Evolutionary conservation across 139 green algal genomes (phyloP).

Genomic region (Diplosphaera chodatii): DNA sequence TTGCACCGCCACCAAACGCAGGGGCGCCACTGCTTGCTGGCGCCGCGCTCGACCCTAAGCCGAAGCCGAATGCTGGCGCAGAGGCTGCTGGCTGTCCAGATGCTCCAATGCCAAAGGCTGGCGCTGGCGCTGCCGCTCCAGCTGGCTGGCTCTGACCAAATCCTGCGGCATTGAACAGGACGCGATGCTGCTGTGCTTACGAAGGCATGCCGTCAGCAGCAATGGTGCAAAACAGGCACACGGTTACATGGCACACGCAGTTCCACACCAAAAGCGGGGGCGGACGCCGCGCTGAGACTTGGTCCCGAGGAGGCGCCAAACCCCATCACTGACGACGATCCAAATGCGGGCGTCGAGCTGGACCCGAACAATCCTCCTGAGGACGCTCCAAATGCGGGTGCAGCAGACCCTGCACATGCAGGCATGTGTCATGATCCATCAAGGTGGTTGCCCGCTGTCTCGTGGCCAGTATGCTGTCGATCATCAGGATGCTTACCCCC

Average conservation of each 20-base stretch:
- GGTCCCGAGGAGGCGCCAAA: background rate
- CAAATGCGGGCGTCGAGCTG: background rate
- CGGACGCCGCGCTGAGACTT: background rate
- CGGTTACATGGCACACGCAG: too few relatives aligned
- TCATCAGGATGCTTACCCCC: too few relatives aligned
- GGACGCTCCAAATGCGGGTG: background rate
- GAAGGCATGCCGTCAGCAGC: too few relatives aligned
- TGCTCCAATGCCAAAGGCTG: background rate
- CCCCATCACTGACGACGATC: background rate
- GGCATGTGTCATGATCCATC: too few relatives aligned
- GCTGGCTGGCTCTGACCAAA: background rate
- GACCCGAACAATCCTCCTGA: background rate
- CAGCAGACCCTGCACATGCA: background rate
- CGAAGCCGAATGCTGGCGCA: background rate
- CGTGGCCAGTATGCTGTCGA: too few relatives aligned
- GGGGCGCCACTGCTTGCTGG: background rate
- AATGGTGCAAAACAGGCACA: too few relatives aligned
- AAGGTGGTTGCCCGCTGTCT: too few relatives aligned
- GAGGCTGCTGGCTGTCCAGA: background rate
- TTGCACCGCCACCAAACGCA: background rate
- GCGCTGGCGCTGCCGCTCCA: background rate
- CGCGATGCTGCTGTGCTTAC: too few relatives aligned
- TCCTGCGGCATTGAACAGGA: background rate
- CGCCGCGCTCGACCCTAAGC: background rate
- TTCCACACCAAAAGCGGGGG: constrained; percentile 13